Conservation (phyloP, 2,329 filamentous ascomycete species). For the Colletotrichum limetticola region DNA sequence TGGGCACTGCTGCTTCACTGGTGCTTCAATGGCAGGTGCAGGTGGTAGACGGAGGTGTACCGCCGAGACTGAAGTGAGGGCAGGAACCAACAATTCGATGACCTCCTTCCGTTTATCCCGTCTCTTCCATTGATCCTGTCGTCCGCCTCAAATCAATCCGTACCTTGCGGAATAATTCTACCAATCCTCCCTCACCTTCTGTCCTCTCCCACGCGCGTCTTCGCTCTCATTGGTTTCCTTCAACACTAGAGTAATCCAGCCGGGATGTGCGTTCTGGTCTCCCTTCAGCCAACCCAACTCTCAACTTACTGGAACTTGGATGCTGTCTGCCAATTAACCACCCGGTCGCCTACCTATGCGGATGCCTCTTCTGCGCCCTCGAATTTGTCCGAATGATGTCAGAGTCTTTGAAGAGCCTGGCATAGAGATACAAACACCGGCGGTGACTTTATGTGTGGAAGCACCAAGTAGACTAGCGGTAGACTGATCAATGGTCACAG, state of each 20-base stretch:
- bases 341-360: background rate
- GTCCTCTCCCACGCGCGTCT: conserved; percentile 17
- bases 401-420: conserved; percentile 12
- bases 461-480: background rate
- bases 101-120: background rate
- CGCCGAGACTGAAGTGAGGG: background rate
- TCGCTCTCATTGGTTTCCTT: conserved; percentile 1
- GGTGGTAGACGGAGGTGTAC: background rate
- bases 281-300: conserved; percentile 3
- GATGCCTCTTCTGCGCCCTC: background rate
- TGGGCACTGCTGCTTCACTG: background rate
- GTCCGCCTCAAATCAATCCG: background rate
- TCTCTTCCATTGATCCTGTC: background rate
- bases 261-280: background rate
- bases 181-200: conserved; percentile 17
- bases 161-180: background rate
- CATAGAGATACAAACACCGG: conserved; percentile 4
- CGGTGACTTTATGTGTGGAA: background rate
- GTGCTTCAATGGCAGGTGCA: background rate
- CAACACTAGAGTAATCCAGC: background rate
- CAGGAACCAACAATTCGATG: background rate
- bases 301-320: conserved; percentile 2
- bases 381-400: conserved; percentile 16
- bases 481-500: no score
- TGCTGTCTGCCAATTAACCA: background rate